Evolutionary conservation across 148 eudicot genomes (phyloP).

Genomic region (Selenicereus undatus): DNA sequence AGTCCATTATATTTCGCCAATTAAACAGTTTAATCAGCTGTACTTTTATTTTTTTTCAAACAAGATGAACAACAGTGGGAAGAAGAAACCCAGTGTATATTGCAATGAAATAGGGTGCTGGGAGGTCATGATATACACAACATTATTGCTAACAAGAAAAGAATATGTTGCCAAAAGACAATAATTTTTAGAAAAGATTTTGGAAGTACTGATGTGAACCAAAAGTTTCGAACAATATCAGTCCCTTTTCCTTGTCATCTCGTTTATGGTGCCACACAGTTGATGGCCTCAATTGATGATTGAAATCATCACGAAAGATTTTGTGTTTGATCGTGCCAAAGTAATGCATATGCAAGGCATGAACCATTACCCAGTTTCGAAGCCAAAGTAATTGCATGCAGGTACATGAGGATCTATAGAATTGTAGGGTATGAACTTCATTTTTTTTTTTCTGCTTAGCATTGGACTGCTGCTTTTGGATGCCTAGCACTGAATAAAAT

Average conservation of each 20-base stretch:
- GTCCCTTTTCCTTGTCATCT: neutral
- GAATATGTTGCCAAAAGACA: too few relatives aligned
- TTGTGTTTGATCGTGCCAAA: neutral
- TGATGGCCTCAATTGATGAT: neutral
- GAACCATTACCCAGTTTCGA: neutral
- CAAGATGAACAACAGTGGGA: neutral
- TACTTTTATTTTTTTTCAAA: neutral
- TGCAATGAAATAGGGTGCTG: too few relatives aligned
- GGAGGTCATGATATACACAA: neutral
- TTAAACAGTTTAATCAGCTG: too few relatives aligned
- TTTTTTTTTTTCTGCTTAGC: neutral
- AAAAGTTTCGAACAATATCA: neutral
- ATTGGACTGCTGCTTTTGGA: neutral
- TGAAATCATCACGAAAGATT: neutral
- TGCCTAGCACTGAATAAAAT: neutral
- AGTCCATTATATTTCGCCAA: neutral
- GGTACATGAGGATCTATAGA: neutral
- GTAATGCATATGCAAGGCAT: neutral
- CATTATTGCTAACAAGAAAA: too few relatives aligned
- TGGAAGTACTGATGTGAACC: neutral
- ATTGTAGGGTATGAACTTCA: neutral
- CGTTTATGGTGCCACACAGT: neutral
- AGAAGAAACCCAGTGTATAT: neutral
- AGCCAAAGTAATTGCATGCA: neutral
- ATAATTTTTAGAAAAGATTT: neutral